A percentile compares a stretch with the other conserved stretches of the same genome.
Conservation (phyloP, 306 rosid genomes). For the Coriaria nepalensis region DNA sequence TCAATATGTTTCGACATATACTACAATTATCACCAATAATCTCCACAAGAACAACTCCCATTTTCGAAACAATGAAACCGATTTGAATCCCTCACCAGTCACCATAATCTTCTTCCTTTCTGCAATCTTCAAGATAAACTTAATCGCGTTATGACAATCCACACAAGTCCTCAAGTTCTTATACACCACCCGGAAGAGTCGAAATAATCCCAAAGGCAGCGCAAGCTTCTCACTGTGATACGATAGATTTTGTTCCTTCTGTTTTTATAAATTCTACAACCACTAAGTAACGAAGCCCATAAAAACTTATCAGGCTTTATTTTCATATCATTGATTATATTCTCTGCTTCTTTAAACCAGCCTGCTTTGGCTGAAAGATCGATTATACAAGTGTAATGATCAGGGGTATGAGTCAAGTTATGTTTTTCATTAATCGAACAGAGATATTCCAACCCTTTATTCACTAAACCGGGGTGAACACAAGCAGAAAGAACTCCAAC, state of each 20-base stretch:
- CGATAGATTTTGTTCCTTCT: slow-evolving; percentile 53
- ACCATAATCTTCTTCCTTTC: slow-evolving; percentile 35
- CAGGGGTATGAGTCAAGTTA: slow-evolving; percentile 36
- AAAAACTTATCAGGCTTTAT: slow-evolving; percentile 50
- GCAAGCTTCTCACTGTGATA: slow-evolving; percentile 66
- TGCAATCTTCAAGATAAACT: slow-evolving; percentile 37
- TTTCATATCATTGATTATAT: slow-evolving; percentile 38
- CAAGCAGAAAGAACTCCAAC: slow-evolving; percentile 64
- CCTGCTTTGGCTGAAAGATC: slow-evolving; percentile 60
- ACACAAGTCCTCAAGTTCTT: slow-evolving; percentile 64
- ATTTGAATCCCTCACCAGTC: slow-evolving; percentile 50
- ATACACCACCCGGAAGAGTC: slow-evolving; percentile 44
- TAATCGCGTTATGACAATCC: slow-evolving; percentile 51
- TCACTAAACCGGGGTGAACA: slow-evolving; percentile 50
- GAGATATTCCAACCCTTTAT: slow-evolving; percentile 50
- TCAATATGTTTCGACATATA: no score
- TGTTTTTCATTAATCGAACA: slow-evolving; percentile 41
- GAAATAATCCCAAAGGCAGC: slow-evolving; percentile 58
- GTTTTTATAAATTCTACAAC: slow-evolving; percentile 62
- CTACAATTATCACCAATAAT: slow-evolving; percentile 26
- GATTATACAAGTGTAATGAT: slow-evolving; percentile 57
- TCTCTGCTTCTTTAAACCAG: slow-evolving; percentile 41
- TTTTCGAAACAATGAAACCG: slow-evolving; percentile 56
- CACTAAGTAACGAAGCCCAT: slow-evolving; percentile 62
- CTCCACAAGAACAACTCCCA: slow-evolving; percentile 44